Evolutionary conservation across 2,329 filamentous ascomycete genomes (phyloP).

Genomic region (Sporothrix variecibatus): DNA sequence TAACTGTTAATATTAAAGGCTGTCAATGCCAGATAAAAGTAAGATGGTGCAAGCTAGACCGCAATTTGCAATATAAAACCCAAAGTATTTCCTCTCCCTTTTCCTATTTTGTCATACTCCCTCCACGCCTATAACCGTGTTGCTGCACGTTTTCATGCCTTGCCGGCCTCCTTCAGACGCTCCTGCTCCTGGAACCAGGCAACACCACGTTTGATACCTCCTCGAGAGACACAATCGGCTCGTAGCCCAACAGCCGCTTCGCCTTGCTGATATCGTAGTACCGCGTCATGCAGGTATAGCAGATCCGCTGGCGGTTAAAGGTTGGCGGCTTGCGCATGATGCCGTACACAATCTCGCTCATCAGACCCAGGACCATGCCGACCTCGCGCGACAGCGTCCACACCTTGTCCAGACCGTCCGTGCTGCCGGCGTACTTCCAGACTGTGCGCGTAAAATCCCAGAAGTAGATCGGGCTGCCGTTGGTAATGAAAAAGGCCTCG

Average conservation of each 20-base stretch:
- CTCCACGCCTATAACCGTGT: not conserved
- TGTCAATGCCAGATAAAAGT: not conserved
- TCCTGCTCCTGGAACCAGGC: conserved; percentile 58
- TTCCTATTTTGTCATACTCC: not conserved
- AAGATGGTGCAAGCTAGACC: not conserved
- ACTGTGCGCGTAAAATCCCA: conserved; percentile 83
- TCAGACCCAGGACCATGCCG: conserved; percentile 54
- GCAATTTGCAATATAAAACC: not conserved
- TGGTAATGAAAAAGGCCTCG: conserved; percentile 87
- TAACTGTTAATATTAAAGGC: not conserved
- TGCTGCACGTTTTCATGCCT: conserved; percentile 16
- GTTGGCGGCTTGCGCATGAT: conserved; percentile 56
- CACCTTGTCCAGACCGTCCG: conserved; percentile 54
- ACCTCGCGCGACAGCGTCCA: conserved; percentile 56
- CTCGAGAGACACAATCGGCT: conserved; percentile 65
- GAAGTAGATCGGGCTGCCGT: conserved; percentile 85
- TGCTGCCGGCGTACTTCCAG: conserved; percentile 65
- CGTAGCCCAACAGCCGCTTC: conserved; percentile 68
- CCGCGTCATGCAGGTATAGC: conserved; percentile 71
- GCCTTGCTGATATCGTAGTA: conserved; percentile 80
- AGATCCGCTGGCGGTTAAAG: conserved; percentile 61
- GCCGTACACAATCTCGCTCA: conserved; percentile 55
- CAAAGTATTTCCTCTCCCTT: not conserved
- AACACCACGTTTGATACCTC: conserved; percentile 60
- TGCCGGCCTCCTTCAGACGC: conserved; percentile 35